These are phyloP conservation scores for Penstemon barbatus DNA, from an alignment of 257 asterid species.

Conservation along the genomic window DNA sequence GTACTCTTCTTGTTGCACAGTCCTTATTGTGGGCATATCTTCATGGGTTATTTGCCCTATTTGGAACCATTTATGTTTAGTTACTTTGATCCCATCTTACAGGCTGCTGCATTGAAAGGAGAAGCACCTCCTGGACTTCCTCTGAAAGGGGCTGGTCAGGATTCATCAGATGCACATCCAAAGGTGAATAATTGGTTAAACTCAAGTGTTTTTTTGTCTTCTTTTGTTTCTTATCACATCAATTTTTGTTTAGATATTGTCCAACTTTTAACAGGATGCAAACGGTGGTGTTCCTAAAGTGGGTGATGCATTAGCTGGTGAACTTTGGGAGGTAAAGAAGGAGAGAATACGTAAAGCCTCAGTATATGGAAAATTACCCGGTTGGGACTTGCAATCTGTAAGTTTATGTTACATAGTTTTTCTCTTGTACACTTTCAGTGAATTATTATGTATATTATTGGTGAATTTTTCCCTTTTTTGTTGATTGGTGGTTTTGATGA, in stretches of 20 bases:
- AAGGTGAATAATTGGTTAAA: slow-evolving; percentile 50
- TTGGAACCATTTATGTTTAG: slow-evolving; percentile 19
- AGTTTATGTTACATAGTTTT: slow-evolving; percentile 38
- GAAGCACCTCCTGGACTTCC: slow-evolving; percentile 99
- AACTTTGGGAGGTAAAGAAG: slow-evolving; percentile 94
- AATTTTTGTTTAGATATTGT: slow-evolving; percentile 25
- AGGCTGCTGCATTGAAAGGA: slow-evolving; percentile 99
- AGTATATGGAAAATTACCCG: slow-evolving; percentile 73
- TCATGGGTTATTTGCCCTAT: slow-evolving; percentile 11
- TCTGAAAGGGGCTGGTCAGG: slow-evolving; percentile 99
- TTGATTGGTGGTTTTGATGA: slow-evolving; percentile 21
- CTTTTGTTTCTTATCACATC: slow-evolving; percentile 13
- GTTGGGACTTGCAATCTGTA: slow-evolving; percentile 99
- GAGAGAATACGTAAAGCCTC: slow-evolving; percentile 94
- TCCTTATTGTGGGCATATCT: slow-evolving; percentile 1
- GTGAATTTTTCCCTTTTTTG: slow-evolving; percentile 9
- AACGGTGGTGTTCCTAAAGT: slow-evolving; percentile 80
- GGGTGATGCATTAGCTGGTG: slow-evolving; percentile 95
- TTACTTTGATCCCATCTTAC: slow-evolving; percentile 19
- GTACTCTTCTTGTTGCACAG: slow-evolving; percentile 38
- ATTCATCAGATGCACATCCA: slow-evolving; percentile 85
- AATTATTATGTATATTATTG: slow-evolving; percentile 1
- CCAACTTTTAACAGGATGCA: slow-evolving; percentile 53
- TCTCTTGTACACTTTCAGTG: slow-evolving; percentile 14
- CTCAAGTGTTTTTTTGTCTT: slow-evolving; percentile 17